Base-by-base conservation (phyloP, 2,329 filamentous ascomycete species). In the Ramichloridium luteum region DNA sequence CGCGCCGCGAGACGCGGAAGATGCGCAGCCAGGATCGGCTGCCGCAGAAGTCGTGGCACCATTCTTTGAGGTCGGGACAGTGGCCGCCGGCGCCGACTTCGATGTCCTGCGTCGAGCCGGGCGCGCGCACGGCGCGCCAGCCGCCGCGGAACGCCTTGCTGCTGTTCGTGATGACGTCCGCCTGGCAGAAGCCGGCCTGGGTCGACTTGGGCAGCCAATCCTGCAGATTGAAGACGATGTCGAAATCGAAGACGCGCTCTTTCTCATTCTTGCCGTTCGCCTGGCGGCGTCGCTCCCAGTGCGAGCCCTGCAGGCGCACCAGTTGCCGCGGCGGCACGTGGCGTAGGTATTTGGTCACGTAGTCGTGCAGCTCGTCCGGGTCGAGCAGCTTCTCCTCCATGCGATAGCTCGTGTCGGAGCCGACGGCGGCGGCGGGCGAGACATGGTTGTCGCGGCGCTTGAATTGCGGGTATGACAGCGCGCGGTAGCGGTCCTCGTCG, bases 21-120 rank as follows among this genome's bases (percentile, higher is more conserved):
- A 55, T 52, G 48, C 77, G 77, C 18, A 82, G 60, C 6, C 60
- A 59, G 1, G 71, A 62, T 13, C 61, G 58, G 41, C 67, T 72
- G 2, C 67, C 67, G 45, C 72, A 76, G 56, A 73, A 86, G 23
- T 68, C 66, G 36, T 77, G 69, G 45, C 77, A 82, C 79, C 80
- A 85, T 36, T 75, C 68, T 13, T 51, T 52, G 8, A 74, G 52
- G 13, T 46, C 56, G 20, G 46, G 65, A n/a, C n/a, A n/a, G 48
- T 55, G 58, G 29, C 4, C 37, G 44, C 37, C 44, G 6, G 41
- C 37, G 8, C 62, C 61, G 8, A 66, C 51, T 43, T 69, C 63
- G 34, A 68, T 53, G 37, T 59, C 58, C 37, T 62, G 58, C 31
- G 53, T 57, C 16, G 47, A 49, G 3, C 58, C 61, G 2, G 68